These are phyloP conservation scores for Sporothrix pseudoabietina DNA, from an alignment of 2,329 filamentous ascomycete genomes.

Conservation along the genomic window DNA sequence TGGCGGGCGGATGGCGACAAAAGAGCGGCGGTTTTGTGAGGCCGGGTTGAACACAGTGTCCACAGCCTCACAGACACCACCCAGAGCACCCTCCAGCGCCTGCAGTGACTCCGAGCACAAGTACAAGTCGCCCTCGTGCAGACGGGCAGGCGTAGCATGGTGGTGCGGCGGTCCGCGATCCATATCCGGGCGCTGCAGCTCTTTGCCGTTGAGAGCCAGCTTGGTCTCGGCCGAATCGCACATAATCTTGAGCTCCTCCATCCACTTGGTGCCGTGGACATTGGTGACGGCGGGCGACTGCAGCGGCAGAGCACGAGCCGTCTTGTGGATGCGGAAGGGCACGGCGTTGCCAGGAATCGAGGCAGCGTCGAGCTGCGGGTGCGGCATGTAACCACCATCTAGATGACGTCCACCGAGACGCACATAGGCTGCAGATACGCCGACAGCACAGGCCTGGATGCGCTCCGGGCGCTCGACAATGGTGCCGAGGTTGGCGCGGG, in stretches of 20 bases:
- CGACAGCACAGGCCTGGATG: conserved; percentile 79
- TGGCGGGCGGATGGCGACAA: conserved; percentile 89
- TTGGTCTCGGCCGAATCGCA: conserved; percentile 78
- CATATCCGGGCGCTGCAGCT: conserved; percentile 71
- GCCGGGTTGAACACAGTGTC: conserved; percentile 71
- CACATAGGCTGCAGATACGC: conserved; percentile 84
- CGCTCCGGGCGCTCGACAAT: conserved; percentile 95
- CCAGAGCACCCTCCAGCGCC: conserved; percentile 87
- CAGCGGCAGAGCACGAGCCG: conserved; percentile 69
- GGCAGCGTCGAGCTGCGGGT: conserved; percentile 60
- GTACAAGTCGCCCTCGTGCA: conserved; percentile 91
- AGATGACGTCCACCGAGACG: conserved; percentile 80
- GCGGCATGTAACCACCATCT: conserved; percentile 68
- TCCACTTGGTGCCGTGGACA: conserved; percentile 90
- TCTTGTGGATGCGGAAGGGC: conserved; percentile 85
- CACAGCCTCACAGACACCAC: conserved; percentile 90
- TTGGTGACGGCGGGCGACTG: conserved; percentile 78
- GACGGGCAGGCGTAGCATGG: conserved; percentile 50
- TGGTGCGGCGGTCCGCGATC: conserved; percentile 50
- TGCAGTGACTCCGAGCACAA: conserved; percentile 82
- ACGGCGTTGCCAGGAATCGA: conserved; percentile 60
- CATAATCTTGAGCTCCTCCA: conserved; percentile 85
- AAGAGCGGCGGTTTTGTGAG: conserved; percentile 65
- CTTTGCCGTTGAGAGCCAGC: conserved; percentile 74
- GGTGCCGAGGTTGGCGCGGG: conserved; percentile 67